Percentiles rank a stretch among this genome's conserved stretches.
These are phyloP conservation scores for Chlorencoelia australis DNA, from an alignment of 2,329 filamentous ascomycete genomes.

Conservation along the genomic window DNA sequence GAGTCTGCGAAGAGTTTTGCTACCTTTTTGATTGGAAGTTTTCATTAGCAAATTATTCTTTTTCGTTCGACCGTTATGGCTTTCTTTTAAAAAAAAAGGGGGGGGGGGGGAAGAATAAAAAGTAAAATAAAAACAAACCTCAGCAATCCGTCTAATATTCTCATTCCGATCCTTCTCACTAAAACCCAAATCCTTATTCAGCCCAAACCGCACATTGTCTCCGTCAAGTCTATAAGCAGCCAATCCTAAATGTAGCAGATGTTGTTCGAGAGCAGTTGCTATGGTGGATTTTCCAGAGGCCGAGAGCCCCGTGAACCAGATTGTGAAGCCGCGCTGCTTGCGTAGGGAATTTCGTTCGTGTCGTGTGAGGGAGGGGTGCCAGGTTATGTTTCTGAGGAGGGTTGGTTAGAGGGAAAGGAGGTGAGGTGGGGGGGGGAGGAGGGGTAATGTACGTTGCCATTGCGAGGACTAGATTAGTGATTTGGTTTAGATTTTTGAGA, in stretches of 20 bases:
- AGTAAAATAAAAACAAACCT: constrained; percentile 36
- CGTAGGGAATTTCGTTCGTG: constrained; percentile 64
- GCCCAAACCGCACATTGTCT: constrained; percentile 95
- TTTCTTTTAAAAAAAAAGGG: too few relatives aligned
- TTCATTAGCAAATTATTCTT: constrained; percentile 26
- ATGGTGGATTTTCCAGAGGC: constrained; percentile 97
- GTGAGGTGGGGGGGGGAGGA: not conserved
- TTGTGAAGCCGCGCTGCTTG: constrained; percentile 81
- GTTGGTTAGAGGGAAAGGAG: not conserved
- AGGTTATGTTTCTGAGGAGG: constrained; percentile 73
- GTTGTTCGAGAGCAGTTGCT: constrained; percentile 91
- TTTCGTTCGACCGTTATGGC: too few relatives aligned
- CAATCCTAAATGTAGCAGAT: constrained; percentile 76
- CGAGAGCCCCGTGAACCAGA: constrained; percentile 96
- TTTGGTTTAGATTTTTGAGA: not conserved
- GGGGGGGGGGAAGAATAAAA: not conserved
- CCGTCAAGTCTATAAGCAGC: constrained; percentile 90
- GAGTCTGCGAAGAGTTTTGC: constrained; percentile 94
- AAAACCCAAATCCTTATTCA: constrained; percentile 97
- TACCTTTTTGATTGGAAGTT: too few relatives aligned
- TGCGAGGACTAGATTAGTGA: not conserved
- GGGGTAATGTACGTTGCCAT: constrained; percentile 6
- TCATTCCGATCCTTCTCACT: constrained; percentile 87
- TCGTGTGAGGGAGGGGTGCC: constrained; percentile 71
- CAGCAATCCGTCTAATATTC: constrained; percentile 93